Evolutionary conservation across 1,139 yeast species (phyloP).

Genomic region (Saccharomyces hybrid): DNA sequence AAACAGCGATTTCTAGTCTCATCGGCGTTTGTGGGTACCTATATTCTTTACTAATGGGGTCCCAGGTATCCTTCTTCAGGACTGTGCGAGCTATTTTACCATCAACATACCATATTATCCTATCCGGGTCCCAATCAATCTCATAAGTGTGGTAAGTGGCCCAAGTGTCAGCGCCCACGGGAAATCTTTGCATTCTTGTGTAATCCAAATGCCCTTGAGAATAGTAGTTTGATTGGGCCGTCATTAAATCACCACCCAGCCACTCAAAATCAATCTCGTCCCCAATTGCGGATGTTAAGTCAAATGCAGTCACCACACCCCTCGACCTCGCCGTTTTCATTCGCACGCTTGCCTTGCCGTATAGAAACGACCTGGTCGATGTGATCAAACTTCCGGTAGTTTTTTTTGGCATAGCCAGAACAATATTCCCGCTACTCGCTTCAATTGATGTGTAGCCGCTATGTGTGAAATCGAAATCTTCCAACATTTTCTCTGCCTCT

Average conservation of each 20-base stretch:
- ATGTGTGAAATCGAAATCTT: constrained; percentile 25
- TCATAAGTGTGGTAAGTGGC: constrained; percentile 69
- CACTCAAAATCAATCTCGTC: constrained; percentile 91
- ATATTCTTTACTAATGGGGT: constrained; percentile 24
- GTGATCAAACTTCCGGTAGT: constrained; percentile 29
- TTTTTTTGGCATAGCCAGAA: constrained; percentile 29
- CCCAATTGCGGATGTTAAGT: constrained; percentile 74
- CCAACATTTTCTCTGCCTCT: constrained; percentile 20
- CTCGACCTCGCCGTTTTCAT: constrained; percentile 28
- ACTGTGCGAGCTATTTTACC: constrained; percentile 62
- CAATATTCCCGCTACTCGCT: constrained; percentile 12
- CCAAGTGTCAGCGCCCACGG: constrained; percentile 45
- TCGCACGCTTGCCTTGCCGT: constrained; percentile 26
- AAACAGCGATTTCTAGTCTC: constrained; percentile 73
- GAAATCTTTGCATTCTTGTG: constrained; percentile 39
- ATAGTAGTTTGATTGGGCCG: constrained; percentile 74
- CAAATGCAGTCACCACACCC: constrained; percentile 84
- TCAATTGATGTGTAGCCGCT: constrained; percentile 25
- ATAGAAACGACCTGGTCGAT: constrained; percentile 26
- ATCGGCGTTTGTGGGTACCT: constrained; percentile 88
- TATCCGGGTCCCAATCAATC: constrained; percentile 75
- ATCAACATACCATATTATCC: constrained; percentile 67
- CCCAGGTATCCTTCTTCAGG: constrained; percentile 55
- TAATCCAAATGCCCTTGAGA: constrained; percentile 67
- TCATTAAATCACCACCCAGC: constrained; percentile 60